phyloP scores from a whole-genome alignment of 1,284 basidiomycete genomes.

The Mycosarcoma maydis region DNA sequence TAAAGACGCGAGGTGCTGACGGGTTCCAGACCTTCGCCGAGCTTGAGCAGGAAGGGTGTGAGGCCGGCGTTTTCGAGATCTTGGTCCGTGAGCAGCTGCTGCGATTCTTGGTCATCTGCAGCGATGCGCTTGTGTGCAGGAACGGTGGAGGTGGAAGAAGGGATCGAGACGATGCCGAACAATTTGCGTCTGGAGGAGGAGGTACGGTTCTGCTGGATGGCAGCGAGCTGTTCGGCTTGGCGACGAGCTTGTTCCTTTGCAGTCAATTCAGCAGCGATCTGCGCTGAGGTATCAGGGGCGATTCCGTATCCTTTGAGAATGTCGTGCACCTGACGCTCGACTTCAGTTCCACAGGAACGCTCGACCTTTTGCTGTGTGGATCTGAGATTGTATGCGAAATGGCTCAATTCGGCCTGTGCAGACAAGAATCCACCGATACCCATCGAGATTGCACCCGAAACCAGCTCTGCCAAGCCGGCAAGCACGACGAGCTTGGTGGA shows the following conservation, averaged over 20 bases:
- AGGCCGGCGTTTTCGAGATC: constrained; percentile 47
- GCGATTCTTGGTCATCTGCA: constrained; percentile 19
- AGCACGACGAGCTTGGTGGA: constrained; percentile 87
- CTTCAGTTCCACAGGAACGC: constrained; percentile 88
- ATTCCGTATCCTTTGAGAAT: constrained; percentile 89
- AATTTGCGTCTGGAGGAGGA: constrained; percentile 16
- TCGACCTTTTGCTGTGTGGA: constrained; percentile 76
- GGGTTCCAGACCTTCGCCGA: constrained; percentile 57
- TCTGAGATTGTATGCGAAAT: constrained; percentile 67
- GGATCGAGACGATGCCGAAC: constrained; percentile 37
- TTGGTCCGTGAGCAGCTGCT: constrained; percentile 10
- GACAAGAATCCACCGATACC: constrained; percentile 97
- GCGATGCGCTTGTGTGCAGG: constrained; percentile 10
- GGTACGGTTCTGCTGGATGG: constrained; percentile 1
- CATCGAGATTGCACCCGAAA: constrained; percentile 76
- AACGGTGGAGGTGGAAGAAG: constrained; percentile 8
- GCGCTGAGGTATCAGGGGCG: constrained; percentile 79
- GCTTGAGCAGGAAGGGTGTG: constrained; percentile 58
- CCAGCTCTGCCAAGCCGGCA: constrained; percentile 82
- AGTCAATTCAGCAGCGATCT: constrained; percentile 73
- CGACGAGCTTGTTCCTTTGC: constrained; percentile 24
- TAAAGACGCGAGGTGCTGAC: constrained; percentile 56
- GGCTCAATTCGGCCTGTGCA: constrained; percentile 93
- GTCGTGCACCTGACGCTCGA: constrained; percentile 91
- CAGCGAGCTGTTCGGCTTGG: constrained; percentile 5